Evolutionary conservation across 768 basidiomycete species (phyloP).

Genomic region (Mycena indigotica): DNA sequence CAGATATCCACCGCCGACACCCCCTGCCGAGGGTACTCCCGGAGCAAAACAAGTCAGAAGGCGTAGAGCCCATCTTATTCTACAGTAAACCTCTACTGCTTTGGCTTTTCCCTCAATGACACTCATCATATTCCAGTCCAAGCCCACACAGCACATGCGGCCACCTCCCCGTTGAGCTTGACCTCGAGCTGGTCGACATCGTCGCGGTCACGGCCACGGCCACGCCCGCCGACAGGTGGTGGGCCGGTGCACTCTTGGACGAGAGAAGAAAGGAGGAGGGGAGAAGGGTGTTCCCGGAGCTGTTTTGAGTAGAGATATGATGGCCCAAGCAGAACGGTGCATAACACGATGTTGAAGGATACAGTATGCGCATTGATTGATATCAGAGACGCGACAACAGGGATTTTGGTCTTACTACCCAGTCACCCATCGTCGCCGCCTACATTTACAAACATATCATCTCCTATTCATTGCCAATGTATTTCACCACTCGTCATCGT

Average conservation of each 20-base stretch:
- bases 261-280: constrained; percentile 72
- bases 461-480: too few relatives aligned
- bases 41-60: constrained; percentile 26
- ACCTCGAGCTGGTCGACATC: constrained; percentile 93
- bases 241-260: constrained; percentile 85
- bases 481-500: too few relatives aligned
- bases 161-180: constrained; percentile 88
- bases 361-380: too few relatives aligned
- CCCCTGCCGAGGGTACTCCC: neutral
- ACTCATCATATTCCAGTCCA: constrained; percentile 56
- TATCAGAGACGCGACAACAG: too few relatives aligned
- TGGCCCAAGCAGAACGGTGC: too few relatives aligned
- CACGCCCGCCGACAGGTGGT: constrained; percentile 97
- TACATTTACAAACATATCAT: too few relatives aligned
- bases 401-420: too few relatives aligned
- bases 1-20: constrained; percentile 24
- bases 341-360: too few relatives aligned
- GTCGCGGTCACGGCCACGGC: constrained; percentile 94
- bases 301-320: too few relatives aligned
- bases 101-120: constrained; percentile 3
- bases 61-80: constrained; percentile 81
- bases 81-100: constrained; percentile 62
- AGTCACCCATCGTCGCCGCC: too few relatives aligned
- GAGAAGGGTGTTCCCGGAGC: constrained; percentile 76
- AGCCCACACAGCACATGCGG: constrained; percentile 85